phyloP scores from a whole-genome alignment of 1,284 basidiomycete species.

The Cerrena zonata region DNA sequence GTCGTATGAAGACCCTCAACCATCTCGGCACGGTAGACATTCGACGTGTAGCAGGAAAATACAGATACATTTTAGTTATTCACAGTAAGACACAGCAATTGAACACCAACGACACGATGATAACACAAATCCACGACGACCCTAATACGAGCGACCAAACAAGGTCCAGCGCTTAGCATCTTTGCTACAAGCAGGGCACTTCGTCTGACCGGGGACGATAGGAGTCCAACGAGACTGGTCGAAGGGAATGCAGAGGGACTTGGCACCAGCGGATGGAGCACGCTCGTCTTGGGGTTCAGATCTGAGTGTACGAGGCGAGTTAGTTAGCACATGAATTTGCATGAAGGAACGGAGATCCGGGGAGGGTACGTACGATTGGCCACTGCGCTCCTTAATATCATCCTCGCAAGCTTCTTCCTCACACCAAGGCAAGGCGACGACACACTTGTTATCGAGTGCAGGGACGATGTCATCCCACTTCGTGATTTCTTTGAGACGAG shows the following conservation, averaged over 20 bases:
- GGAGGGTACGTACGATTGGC: conserved; percentile 61
- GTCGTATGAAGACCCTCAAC: no score
- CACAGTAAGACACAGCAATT: neutral
- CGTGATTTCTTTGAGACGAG: conserved; percentile 69
- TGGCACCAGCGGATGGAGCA: conserved; percentile 96
- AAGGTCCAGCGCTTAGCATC: conserved; percentile 89
- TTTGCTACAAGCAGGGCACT: conserved; percentile 79
- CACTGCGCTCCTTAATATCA: conserved; percentile 94
- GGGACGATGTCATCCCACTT: conserved; percentile 91
- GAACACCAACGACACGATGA: no score
- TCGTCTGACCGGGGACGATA: conserved; percentile 75
- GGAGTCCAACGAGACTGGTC: conserved; percentile 79
- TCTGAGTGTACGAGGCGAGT: conserved; percentile 31
- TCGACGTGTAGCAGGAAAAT: neutral
- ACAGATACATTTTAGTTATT: neutral
- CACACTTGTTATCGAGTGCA: conserved; percentile 83
- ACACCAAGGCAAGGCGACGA: conserved; percentile 94
- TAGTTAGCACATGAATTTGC: conserved; percentile 8
- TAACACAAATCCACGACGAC: neutral
- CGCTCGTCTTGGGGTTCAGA: conserved; percentile 86
- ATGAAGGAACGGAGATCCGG: neutral
- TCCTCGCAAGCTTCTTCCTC: conserved; percentile 92
- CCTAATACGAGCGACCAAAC: conserved; percentile 79
- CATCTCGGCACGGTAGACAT: neutral
- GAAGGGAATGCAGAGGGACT: conserved; percentile 95